Conservation (phyloP, 345 rosid species). For the Luvunga scandens region DNA sequence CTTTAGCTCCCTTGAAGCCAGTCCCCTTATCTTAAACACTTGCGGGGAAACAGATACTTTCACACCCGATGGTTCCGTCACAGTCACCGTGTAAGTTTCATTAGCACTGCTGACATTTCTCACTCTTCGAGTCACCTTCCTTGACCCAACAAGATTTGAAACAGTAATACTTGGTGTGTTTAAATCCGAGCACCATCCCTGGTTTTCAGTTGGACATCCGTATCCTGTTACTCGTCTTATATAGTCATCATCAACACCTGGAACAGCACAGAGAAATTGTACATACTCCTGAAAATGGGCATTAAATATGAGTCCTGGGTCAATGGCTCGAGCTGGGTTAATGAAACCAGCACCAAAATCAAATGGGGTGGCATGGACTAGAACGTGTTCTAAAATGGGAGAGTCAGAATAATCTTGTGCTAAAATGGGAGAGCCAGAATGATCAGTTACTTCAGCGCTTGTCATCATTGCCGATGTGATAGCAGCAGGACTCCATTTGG, state of each 20-base stretch:
- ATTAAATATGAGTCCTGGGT: conserved; percentile 47
- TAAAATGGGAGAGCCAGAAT: conserved; percentile 33
- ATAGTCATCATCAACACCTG: conserved; percentile 32
- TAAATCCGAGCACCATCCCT: conserved; percentile 39
- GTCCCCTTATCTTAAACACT: conserved; percentile 21
- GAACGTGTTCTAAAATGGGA: conserved; percentile 34
- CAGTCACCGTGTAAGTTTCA: conserved; percentile 30
- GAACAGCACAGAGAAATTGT: conserved; percentile 45
- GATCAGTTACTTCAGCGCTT: conserved; percentile 35
- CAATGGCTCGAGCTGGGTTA: conserved; percentile 36
- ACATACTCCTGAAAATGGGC: conserved; percentile 32
- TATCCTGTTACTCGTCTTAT: conserved; percentile 34
- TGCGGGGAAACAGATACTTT: conserved; percentile 24
- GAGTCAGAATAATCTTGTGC: conserved; percentile 38
- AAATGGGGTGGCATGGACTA: conserved; percentile 37
- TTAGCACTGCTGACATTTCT: conserved; percentile 28
- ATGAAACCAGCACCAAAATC: conserved; percentile 47
- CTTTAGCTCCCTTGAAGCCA: conserved; percentile 30
- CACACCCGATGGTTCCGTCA: conserved; percentile 33
- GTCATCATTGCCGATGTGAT: conserved; percentile 50
- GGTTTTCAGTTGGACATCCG: conserved; percentile 25
- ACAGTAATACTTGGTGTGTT: conserved; percentile 37
- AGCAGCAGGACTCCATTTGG: conserved; percentile 48
- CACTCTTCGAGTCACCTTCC: conserved; percentile 33
- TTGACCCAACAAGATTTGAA: conserved; percentile 33